phyloP scores from a whole-genome alignment of 2,329 filamentous ascomycete species.

The Paecilomyces fulvus region DNA sequence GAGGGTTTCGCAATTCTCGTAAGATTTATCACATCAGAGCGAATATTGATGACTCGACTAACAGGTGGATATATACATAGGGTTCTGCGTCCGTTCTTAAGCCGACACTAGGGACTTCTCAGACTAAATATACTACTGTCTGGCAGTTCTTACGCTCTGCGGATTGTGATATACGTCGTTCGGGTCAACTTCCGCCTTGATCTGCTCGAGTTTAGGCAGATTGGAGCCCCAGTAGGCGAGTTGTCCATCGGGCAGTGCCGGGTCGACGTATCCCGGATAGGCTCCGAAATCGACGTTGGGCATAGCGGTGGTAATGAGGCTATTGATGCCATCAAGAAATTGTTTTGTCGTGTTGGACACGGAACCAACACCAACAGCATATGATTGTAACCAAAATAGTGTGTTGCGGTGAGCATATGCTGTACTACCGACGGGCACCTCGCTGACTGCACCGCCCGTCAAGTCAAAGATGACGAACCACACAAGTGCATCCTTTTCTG shows the following conservation, averaged over 20 bases:
- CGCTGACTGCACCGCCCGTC: slow-evolving; percentile 51
- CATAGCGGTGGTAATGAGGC: slow-evolving; percentile 19
- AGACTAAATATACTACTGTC: neutral
- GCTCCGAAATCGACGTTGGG: slow-evolving; percentile 37
- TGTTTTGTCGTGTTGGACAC: slow-evolving; percentile 39
- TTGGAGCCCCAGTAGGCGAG: slow-evolving; percentile 50
- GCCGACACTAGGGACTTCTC: too few species aligned
- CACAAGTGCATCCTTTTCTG: slow-evolving; percentile 43
- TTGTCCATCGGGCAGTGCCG: slow-evolving; percentile 38
- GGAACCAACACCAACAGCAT: slow-evolving; percentile 43
- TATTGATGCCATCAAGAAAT: slow-evolving; percentile 48
- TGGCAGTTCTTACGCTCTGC: slow-evolving; percentile 35
- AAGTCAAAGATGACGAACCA: slow-evolving; percentile 59
- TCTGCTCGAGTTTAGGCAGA: slow-evolving; percentile 36
- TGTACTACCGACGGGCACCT: slow-evolving; percentile 48
- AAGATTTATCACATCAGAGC: too few species aligned
- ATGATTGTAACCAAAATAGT: slow-evolving; percentile 56
- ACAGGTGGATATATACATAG: too few species aligned
- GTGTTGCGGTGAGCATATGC: slow-evolving; percentile 58
- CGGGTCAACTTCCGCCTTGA: slow-evolving; percentile 49
- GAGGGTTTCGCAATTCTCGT: too few species aligned
- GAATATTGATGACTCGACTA: too few species aligned
- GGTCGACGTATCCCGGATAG: slow-evolving; percentile 58
- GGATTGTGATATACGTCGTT: slow-evolving; percentile 51
- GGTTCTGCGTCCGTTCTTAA: too few species aligned